These are phyloP conservation scores for Fonsecaea multimorphosa DNA, from an alignment of 2,329 filamentous ascomycete genomes.

Conservation along the genomic window DNA sequence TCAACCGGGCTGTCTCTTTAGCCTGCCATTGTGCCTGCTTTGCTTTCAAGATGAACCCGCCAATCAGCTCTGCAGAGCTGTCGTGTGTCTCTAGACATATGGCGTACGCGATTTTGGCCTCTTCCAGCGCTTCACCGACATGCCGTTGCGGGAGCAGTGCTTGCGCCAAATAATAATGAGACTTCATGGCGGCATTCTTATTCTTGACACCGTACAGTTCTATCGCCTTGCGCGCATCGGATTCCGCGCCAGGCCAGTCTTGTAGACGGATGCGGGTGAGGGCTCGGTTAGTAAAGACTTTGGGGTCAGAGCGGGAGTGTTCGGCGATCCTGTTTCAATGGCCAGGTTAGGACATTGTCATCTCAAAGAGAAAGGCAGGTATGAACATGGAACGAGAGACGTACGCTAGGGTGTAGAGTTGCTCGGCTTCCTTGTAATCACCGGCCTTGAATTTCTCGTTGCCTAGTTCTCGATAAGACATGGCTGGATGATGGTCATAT, in stretches of 20 bases:
- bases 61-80: conserved; percentile 73
- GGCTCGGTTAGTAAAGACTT: conserved; percentile 88
- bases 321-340: conserved; percentile 65
- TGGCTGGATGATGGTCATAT: neutral
- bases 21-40: conserved; percentile 88
- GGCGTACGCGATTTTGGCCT: conserved; percentile 74
- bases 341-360: neutral
- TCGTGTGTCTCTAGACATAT: conserved; percentile 69
- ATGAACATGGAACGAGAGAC: conserved; percentile 26
- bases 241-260: conserved; percentile 74
- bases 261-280: conserved; percentile 78
- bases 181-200: conserved; percentile 71
- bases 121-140: conserved; percentile 73
- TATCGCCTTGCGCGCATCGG: conserved; percentile 78
- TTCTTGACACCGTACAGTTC: conserved; percentile 60
- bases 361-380: neutral
- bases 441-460: conserved; percentile 55
- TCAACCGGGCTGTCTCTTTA: conserved; percentile 61
- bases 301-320: conserved; percentile 75
- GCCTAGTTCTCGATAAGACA: conserved; percentile 45
- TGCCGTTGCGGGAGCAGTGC: conserved; percentile 77
- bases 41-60: conserved; percentile 74
- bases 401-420: conserved; percentile 56
- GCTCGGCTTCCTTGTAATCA: conserved; percentile 53
- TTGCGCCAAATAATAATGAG: conserved; percentile 80